Conservation (phyloP, 176 grass and related monocot genomes). For the Dactylis glomerata region DNA sequence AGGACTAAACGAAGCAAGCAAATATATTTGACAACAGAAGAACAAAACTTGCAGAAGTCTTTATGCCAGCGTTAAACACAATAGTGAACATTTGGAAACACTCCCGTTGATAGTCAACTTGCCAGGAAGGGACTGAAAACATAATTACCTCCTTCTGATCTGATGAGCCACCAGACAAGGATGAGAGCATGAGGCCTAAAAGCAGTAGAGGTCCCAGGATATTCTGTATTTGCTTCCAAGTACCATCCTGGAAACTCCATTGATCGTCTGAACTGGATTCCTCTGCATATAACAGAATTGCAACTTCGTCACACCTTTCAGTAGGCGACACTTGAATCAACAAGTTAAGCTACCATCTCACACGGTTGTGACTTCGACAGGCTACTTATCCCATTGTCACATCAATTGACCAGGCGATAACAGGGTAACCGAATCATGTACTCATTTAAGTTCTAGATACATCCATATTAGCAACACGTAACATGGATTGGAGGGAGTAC, state of each 20-base stretch:
- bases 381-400: not conserved
- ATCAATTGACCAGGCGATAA: not conserved
- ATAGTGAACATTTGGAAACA: not conserved
- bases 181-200: slow-evolving; percentile 61
- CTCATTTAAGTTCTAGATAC: no score
- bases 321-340: not conserved
- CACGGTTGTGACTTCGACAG: not conserved
- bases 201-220: slow-evolving; percentile 63
- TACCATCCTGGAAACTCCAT: slow-evolving; percentile 66
- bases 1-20: slow-evolving; percentile 2
- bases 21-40: not conserved
- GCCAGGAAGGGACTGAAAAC: not conserved
- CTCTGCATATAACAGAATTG: slow-evolving; percentile 34
- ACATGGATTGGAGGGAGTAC: no score
- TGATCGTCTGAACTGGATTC: slow-evolving; percentile 62
- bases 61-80: slow-evolving; percentile 2
- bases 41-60: not conserved
- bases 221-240: slow-evolving; percentile 62
- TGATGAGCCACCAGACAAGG: slow-evolving; percentile 54
- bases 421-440: not conserved
- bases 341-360: not conserved
- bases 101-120: not conserved
- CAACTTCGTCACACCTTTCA: not conserved
- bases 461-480: no score
- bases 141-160: slow-evolving; percentile 83